Base-by-base conservation (phyloP, 371 early-diverging fungal genomes). In the Mucor piriformis region DNA sequence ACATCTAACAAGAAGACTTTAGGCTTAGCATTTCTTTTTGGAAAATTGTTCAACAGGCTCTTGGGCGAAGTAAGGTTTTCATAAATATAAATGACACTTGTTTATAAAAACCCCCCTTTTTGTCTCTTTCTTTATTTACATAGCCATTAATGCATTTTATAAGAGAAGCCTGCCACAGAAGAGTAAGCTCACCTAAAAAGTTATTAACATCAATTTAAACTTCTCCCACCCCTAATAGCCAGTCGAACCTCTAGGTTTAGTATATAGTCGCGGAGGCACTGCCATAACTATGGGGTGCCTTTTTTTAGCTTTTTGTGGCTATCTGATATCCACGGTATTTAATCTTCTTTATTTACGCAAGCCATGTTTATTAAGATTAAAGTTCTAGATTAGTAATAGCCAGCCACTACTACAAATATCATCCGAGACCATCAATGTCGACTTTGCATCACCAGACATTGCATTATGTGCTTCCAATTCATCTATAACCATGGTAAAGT, bases 141-240 rank as follows among this genome's bases (percentile, higher is more conserved):
- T n/a, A n/a, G n/a, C n/a, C n/a, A n/a, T n/a, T n/a, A n/a, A 16
- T 76, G 76, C 69, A 76, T 70, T 76, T 76, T 46, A 55, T 76
- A 44, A 49, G 57, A 18, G 76, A 76, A 68, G 73, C 76, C n/a
- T 76, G 63, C 24, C 63, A 72, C 43, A 49, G 68, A 63, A 54
- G 68, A 54, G 76, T 76, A 68, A 63, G 0, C n/a, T n/a, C n/a
- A n/a, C n/a, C n/a, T 35, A 37, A 43, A 21, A 8, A 0, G 25
- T 3, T 0, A 46, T 24, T 10, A 13, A 7, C 12, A 46, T 15
- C 35, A 0, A 0, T 6, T 29, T 29, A 29, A 4, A 21, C 6
- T 29, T 35, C 10, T 32, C 18, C 15, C 23, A 20, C 12, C n/a
- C 27, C 23, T n/a, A 38, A 13, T 59, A 76, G 76, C 73, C 73